Base-by-base conservation (phyloP, 805 yeast genomes). In the Lipomyces sp. region DNA sequence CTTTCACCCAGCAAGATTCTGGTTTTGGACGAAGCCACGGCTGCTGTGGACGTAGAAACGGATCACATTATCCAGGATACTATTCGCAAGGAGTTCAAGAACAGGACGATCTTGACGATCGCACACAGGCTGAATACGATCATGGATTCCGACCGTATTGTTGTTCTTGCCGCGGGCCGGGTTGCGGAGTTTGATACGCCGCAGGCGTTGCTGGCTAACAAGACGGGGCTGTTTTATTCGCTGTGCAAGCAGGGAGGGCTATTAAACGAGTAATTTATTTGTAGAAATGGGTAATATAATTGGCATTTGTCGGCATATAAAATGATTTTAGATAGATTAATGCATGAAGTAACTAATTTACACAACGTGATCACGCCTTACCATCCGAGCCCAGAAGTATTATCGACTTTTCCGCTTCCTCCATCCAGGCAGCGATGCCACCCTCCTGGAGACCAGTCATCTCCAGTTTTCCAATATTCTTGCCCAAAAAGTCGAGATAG, bases 161-260 rank as follows among this genome's bases (percentile, higher is more conserved):
- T 87, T 56, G 95, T 87, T 4, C 76, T 87, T 78, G 95, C 85
- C 61, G 80, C 84, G 43, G 95, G 95, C 53, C 77, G 77, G 59
- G 78, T 84, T 4, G 76, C 75, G 38, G 93, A 87, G 67, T 84
- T 76, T 57, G 95, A 83, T 54, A 77, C 78, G 33, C 53, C 95
- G 2, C 57, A 76, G 74, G 64, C 60, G 1, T 65, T 83, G 49
- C 82, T 71, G 64, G 74, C 80, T 61, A 74, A 83, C 55, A 75
- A 75, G 59, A 77, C 79, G 7, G 82, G 90, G 2, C 43, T 45
- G 14, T 57, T 54, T 34, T 51, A 49, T 24, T 39, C 54, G 24
- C 39, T 57, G 47, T 43, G 47, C 24, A 42, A 47, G 33, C 29
- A 26, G 10, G 29, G 10, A 7, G 29, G 29, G 10, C 6, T 26